Percentiles rank a stretch among this genome's conserved stretches.
phyloP scores from a whole-genome alignment of 352 stramenopile genomes.

The Blastocystis sp. region DNA sequence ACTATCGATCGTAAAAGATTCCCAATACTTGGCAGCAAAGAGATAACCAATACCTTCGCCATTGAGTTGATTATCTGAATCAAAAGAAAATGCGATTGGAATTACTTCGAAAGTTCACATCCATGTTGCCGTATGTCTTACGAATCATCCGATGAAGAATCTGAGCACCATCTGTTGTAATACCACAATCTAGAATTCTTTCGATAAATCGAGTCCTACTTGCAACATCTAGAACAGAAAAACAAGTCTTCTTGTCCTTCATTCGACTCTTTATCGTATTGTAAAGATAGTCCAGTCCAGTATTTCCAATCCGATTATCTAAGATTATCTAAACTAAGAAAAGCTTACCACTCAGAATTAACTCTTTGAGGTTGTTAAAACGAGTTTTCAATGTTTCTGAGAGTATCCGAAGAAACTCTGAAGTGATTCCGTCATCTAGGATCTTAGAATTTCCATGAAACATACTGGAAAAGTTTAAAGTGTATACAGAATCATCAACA shows the following conservation, averaged over 20 bases:
- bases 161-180: not conserved
- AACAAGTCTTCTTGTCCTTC: not conserved
- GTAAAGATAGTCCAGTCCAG: not conserved
- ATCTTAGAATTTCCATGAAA: not conserved
- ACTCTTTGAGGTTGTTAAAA: not conserved
- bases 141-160: slow-evolving; percentile 17
- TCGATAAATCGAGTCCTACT: not conserved
- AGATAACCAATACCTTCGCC: slow-evolving; percentile 21
- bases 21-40: slow-evolving; percentile 8
- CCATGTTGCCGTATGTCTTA: not conserved
- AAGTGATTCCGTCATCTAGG: not conserved
- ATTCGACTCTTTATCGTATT: not conserved
- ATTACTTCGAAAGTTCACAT: not conserved
- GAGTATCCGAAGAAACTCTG: not conserved
- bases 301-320: slow-evolving; percentile 45
- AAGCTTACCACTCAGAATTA: not conserved
- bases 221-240: not conserved
- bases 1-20: slow-evolving; percentile 48
- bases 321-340: not conserved
- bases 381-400: not conserved
- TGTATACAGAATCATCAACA: not conserved
- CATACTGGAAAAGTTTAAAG: not conserved
- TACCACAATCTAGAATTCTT: not conserved
- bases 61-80: slow-evolving; percentile 16
- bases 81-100: not conserved